Evolutionary conservation across 345 rosid genomes (phyloP), one percentile per base, ranked within the genome.

Genomic region (Populus davidiana): DNA sequence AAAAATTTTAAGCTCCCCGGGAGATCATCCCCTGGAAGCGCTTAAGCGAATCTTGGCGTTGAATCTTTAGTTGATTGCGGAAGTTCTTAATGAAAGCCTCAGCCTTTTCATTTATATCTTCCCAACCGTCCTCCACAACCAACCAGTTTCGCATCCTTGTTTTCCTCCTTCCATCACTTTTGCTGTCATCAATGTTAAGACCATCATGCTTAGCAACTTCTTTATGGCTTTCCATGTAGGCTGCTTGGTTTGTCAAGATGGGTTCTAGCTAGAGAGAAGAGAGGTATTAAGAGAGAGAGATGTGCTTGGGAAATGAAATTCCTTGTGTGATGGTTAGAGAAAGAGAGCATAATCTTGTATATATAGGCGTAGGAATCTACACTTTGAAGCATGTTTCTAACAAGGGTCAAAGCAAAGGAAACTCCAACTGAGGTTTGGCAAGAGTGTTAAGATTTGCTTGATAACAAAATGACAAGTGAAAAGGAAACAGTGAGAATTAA

Each of bases 81-180:
- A 82, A 85, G n/a, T 76, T 86, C 75, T 62, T 79, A 70, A 86
- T 81, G 74, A 86, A 86, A 71, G 76, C 79, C 20, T 83, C 81
- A 8, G 85, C 83, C 20, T 35, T 31, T 16, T 69, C 63, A 65
- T 86, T 78, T 47, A 81, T 50, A 71, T 85, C 88, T 59, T 52
- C 86, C 47, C 61, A 56, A 25, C 52, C 75, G 39, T 78, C 81
- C 29, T 33, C 80, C 13, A 31, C 52, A 3, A 47, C 23, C 54
- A 41, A 3, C 49, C 68, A 68, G 69, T 70, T 67, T 70, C 27
- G 54, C 70, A 8, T 25, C 49, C 44, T 67, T 23, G 16, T 44
- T 1, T 8, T 75, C 39, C 47, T 56, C 14, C 56, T 64, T 2
- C 38, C 59, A 1, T 77, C 38, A 10, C 10, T 38, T 25, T 49